These are phyloP conservation scores for Aegilops bicornis DNA, from an alignment of 176 grass and related monocot species.

Conservation along the genomic window DNA sequence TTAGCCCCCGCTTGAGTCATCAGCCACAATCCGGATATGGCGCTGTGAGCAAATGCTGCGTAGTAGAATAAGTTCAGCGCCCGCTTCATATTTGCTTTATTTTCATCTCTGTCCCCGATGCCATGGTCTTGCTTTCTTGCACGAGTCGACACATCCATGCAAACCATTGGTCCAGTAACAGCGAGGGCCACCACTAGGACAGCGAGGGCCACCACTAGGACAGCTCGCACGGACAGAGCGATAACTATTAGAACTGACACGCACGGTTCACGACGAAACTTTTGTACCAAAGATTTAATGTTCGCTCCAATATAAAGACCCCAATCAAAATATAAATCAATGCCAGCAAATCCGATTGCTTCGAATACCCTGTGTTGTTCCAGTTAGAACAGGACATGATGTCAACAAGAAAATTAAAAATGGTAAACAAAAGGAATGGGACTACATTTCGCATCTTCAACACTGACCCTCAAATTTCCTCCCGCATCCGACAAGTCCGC, in stretches of 20 bases:
- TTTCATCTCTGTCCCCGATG: neutral
- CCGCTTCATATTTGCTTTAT: neutral
- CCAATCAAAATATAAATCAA: too few relatives aligned
- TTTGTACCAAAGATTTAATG: too few relatives aligned
- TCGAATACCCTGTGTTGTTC: too few relatives aligned
- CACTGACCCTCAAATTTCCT: too few relatives aligned
- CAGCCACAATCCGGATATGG: neutral
- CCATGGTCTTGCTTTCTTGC: neutral
- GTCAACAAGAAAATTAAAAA: too few relatives aligned
- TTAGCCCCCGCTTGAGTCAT: neutral
- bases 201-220: neutral
- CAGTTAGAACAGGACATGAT: too few relatives aligned
- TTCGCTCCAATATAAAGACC: fast-evolving
- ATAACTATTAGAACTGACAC: too few relatives aligned
- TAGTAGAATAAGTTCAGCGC: neutral
- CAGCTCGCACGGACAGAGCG: neutral
- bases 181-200: fast-evolving
- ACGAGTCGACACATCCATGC: fast-evolving
- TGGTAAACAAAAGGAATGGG: too few relatives aligned
- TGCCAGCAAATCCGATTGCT: too few relatives aligned
- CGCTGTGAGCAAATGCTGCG: neutral
- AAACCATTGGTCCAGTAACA: neutral
- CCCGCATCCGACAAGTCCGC: too few relatives aligned
- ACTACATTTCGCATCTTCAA: too few relatives aligned
- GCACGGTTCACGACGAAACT: too few relatives aligned